These are phyloP conservation scores for Cladorrhinum sp. DNA, from an alignment of 2,329 filamentous ascomycete genomes.

Conservation along the genomic window DNA sequence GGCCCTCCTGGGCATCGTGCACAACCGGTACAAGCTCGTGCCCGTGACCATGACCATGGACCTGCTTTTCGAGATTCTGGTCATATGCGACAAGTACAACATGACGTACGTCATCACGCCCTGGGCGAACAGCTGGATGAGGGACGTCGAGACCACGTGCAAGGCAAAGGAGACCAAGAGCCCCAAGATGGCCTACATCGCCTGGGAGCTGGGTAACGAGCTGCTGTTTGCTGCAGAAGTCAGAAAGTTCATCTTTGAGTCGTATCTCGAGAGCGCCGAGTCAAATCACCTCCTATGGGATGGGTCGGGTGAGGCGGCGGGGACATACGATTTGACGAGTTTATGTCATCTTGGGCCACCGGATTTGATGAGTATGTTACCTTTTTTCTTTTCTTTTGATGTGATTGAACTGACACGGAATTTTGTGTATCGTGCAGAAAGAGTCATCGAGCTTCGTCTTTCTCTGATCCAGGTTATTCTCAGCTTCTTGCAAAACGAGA, in stretches of 20 bases:
- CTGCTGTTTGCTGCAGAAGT: not conserved
- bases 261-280: not conserved
- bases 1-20: not conserved
- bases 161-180: not conserved
- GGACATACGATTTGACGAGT: not conserved
- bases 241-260: not conserved
- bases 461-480: not conserved
- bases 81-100: not conserved
- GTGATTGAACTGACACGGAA: too few species aligned
- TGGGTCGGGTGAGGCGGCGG: not conserved
- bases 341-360: not conserved
- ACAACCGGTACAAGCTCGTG: not conserved
- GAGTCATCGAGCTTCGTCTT: not conserved
- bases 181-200: not conserved
- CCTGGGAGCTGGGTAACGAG: not conserved
- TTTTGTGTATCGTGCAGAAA: not conserved
- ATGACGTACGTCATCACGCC: constrained; percentile 2
- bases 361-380: not conserved
- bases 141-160: not conserved
- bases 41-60: not conserved
- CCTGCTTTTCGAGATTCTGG: not conserved
- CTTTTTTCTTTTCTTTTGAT: too few species aligned
- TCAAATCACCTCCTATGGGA: not conserved
- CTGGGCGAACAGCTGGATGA: constrained; percentile 1
- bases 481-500: not conserved